Conservation (phyloP, 169 alveolate species). For the Fabrea salina region DNA sequence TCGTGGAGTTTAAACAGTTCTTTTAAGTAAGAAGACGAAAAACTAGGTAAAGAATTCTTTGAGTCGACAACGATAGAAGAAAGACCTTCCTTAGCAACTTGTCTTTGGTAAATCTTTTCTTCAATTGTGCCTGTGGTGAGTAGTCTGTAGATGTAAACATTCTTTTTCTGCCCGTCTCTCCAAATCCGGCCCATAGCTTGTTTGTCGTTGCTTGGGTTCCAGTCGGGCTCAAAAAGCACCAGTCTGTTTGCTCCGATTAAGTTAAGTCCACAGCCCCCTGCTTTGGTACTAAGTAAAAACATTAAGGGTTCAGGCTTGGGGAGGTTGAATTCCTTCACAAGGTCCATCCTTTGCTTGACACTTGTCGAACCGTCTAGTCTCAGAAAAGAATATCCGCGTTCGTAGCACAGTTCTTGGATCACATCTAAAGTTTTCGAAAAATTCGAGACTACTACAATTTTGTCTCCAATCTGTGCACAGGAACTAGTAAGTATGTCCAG, state of each 20-base stretch:
- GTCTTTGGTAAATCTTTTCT: conserved; percentile 79
- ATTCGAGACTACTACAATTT: conserved; percentile 88
- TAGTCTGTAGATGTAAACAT: conserved; percentile 94
- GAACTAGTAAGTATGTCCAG: not conserved
- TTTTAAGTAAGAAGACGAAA: not conserved
- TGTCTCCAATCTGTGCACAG: conserved; percentile 59
- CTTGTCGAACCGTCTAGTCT: conserved; percentile 90
- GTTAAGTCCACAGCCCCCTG: conserved; percentile 98
- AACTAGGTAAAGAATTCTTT: not conserved
- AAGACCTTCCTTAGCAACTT: conserved; percentile 65
- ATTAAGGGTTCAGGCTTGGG: conserved; percentile 59
- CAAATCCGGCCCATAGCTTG: conserved; percentile 96
- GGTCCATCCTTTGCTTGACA: conserved; percentile 81
- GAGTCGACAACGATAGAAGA: conserved; percentile 33
- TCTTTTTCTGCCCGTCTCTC: conserved; percentile 97
- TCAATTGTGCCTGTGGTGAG: conserved; percentile 74
- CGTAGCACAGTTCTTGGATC: conserved; percentile 84
- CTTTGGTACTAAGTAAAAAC: conserved; percentile 93
- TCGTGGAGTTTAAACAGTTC: not conserved
- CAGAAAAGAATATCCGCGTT: conserved; percentile 76
- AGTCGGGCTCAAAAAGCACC: conserved; percentile 97
- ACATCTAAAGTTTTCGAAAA: conserved; percentile 91
- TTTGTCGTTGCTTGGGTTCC: conserved; percentile 99
- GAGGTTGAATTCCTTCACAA: conserved; percentile 85
- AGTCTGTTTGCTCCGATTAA: conserved; percentile 97